Base-by-base conservation (phyloP, 2,329 filamentous ascomycete genomes). In the Knufia fluminis region DNA sequence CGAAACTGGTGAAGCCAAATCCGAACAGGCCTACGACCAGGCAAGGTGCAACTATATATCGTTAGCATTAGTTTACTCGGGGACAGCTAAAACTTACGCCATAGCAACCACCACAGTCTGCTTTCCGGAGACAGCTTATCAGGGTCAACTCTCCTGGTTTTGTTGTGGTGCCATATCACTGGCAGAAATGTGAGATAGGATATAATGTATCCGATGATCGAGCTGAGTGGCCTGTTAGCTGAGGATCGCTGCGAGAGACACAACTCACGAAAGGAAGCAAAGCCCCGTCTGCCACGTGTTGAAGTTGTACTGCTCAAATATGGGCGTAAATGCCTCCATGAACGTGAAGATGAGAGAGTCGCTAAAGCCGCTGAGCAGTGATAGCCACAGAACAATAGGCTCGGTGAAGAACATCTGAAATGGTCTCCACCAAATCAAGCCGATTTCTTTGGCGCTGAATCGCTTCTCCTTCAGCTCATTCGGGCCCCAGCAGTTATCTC, bases 321-420 rank as follows among this genome's bases (percentile, higher is more conserved):
- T 79, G 0, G 77, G 69, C 1, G 68, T 64, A 52, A 82, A 82
- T 0, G 76, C 79, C 59, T 83, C 77, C 33, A 83, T 73, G 62
- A 82, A 82, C 66, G 79, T 81, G 66, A 83, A 83, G 59, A 83
- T 81, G 38, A 83, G 68, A 0, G 79, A 78, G 53, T 83, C 80
- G 50, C 73, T 76, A 68, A 83, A 82, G 23, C 80, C 80, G 46
- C 73, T 78, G 23, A 83, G 69, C 3, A 82, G 66, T 8, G 79
- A 83, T 2, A 83, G 66, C 39, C 68, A 74, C 38, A 77, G 66
- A 7, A 83, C 80, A 52, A 85, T 84, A 0, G 80, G 80, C 60
- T 85, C 81, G 1, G 73, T 79, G 23, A 79, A 55, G 60, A 83
- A 80, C 75, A 83, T 80, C 55, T 71, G 70, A 64, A 82, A 83